A percentile compares a stretch with the other conserved stretches of the same genome.
Evolutionary conservation across 106 monocot genomes (phyloP).

Genomic region (Dactylorhiza incarnata): DNA sequence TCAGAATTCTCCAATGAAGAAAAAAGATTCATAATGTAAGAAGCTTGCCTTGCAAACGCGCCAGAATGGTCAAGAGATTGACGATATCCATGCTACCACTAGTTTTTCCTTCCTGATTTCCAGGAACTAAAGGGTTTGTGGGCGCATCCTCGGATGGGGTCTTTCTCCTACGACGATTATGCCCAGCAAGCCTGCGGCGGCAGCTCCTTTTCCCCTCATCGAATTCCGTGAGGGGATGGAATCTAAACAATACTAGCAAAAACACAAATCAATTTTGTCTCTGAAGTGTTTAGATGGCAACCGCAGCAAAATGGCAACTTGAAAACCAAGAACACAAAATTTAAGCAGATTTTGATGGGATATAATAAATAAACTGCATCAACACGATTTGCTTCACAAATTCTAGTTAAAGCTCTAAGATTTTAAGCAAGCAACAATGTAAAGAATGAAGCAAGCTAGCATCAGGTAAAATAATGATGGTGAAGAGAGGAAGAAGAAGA

Average conservation of each 20-base stretch:
- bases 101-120: conserved; percentile 38
- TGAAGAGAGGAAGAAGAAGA: too few species aligned
- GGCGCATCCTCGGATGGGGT: conserved; percentile 77
- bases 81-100: conserved; percentile 57
- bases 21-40: neutral
- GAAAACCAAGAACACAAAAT: neutral
- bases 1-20: neutral
- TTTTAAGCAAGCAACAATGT: neutral
- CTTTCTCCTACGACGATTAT: conserved; percentile 89
- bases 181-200: conserved; percentile 86
- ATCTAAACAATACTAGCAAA: conserved; percentile 34
- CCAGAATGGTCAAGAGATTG: conserved; percentile 50
- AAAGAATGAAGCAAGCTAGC: neutral
- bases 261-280: neutral
- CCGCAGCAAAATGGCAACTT: neutral
- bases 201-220: conserved; percentile 99
- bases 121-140: conserved; percentile 35
- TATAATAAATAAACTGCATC: neutral
- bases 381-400: neutral
- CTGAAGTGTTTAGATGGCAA: neutral
- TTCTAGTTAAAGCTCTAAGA: neutral
- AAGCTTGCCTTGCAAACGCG: conserved; percentile 67
- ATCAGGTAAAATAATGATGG: too few species aligned
- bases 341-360: neutral
- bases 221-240: conserved; percentile 87